Percentiles rank a stretch among this genome's conserved stretches.
Conservation (phyloP, 1,284 basidiomycete genomes). For the Gomphus bonarii region DNA sequence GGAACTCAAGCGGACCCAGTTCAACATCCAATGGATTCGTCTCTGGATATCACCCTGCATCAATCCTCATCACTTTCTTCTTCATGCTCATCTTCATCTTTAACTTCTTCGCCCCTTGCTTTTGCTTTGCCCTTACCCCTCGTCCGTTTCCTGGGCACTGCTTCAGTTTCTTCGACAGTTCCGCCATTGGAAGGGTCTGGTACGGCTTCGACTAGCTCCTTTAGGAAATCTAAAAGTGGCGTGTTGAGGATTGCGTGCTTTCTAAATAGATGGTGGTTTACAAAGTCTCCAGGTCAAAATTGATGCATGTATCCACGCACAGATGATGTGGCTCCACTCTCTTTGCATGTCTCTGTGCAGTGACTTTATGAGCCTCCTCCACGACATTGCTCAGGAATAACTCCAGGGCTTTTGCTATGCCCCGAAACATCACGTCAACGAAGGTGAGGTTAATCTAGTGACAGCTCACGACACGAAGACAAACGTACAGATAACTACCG, state of each 20-base stretch:
- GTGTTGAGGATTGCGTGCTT: constrained; percentile 90
- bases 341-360: constrained; percentile 71
- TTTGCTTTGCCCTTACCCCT: constrained; percentile 26
- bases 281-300: background rate
- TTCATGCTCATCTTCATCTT: constrained; percentile 39
- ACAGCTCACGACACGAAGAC: constrained; percentile 9
- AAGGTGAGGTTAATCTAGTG: background rate
- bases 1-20: background rate
- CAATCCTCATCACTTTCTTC: constrained; percentile 27
- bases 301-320: constrained; percentile 41
- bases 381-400: constrained; percentile 87
- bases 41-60: constrained; percentile 20
- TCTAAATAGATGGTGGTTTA: constrained; percentile 31
- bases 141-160: constrained; percentile 21
- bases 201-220: constrained; percentile 85
- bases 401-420: constrained; percentile 90
- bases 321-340: constrained; percentile 92
- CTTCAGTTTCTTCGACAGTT: constrained; percentile 57
- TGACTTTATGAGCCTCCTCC: constrained; percentile 77
- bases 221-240: constrained; percentile 90
- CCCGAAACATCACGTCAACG: background rate
- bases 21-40: constrained; percentile 14
- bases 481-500: constrained; percentile 90
- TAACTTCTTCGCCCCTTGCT: constrained; percentile 22
- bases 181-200: constrained; percentile 83